These are phyloP conservation scores for Ilex aquifolium DNA, from an alignment of 257 asterid species.

Conservation along the genomic window DNA sequence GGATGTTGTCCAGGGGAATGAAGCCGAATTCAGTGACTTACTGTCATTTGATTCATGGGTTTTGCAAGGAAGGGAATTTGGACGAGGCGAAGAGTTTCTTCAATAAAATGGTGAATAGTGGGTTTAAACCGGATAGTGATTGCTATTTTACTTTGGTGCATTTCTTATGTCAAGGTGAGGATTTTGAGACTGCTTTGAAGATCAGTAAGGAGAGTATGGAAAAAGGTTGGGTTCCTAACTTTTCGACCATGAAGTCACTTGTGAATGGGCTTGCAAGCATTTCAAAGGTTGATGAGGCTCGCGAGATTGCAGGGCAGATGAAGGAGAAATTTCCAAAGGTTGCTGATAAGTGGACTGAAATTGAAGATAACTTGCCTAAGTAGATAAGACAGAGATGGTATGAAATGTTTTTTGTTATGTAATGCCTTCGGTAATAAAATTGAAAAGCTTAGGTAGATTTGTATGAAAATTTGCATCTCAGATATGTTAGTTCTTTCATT, in stretches of 20 bases:
- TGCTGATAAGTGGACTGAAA: constrained; percentile 56
- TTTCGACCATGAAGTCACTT: constrained; percentile 63
- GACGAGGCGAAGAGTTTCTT: constrained; percentile 53
- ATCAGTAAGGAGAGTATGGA: constrained; percentile 44
- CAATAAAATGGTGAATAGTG: constrained; percentile 41
- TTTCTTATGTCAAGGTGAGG: constrained; percentile 48
- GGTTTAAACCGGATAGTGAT: constrained; percentile 38
- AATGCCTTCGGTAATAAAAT: not conserved
- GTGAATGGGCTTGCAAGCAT: constrained; percentile 62
- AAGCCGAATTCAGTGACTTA: constrained; percentile 56
- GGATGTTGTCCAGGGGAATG: constrained; percentile 45
- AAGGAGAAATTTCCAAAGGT: constrained; percentile 49
- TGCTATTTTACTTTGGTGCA: constrained; percentile 62
- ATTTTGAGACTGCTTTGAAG: constrained; percentile 54
- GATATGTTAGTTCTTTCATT: too few relatives aligned
- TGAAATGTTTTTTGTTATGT: not conserved
- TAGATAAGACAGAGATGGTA: constrained; percentile 27
- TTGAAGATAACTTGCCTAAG: constrained; percentile 57
- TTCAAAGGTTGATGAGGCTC: constrained; percentile 57
- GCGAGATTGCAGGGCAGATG: constrained; percentile 41
- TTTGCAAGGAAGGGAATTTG: constrained; percentile 51
- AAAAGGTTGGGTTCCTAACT: constrained; percentile 66
- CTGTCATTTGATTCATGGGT: constrained; percentile 58
- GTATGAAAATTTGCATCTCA: too few relatives aligned
- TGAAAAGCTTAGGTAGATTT: too few relatives aligned